phyloP scores from a whole-genome alignment of 1,284 basidiomycete genomes.

The Pyrrhoderma lamaoense region DNA sequence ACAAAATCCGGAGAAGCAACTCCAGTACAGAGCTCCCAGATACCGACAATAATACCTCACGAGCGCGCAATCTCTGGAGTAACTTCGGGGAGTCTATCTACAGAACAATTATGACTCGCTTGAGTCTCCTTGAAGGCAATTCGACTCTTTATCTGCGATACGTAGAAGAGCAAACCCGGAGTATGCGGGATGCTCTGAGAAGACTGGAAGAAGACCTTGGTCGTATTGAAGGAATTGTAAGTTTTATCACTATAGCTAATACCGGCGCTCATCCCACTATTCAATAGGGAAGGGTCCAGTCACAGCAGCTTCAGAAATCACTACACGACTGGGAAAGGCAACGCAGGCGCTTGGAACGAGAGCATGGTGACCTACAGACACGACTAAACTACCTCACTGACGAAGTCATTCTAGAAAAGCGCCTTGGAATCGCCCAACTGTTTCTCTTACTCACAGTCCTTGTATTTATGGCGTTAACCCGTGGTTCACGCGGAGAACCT shows the following conservation, averaged over 20 bases:
- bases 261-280: neutral
- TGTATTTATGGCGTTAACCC: slow-evolving; percentile 77
- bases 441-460: slow-evolving; percentile 72
- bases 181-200: slow-evolving; percentile 69
- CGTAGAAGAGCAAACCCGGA: slow-evolving; percentile 83
- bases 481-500: slow-evolving; percentile 56
- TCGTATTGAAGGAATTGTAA: slow-evolving; percentile 65
- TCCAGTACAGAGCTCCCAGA: slow-evolving; percentile 15
- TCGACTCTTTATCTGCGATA: slow-evolving; percentile 84
- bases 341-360: slow-evolving; percentile 56
- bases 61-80: slow-evolving; percentile 20
- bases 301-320: slow-evolving; percentile 56
- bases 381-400: slow-evolving; percentile 66
- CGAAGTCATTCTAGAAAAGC: slow-evolving; percentile 79
- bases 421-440: slow-evolving; percentile 77
- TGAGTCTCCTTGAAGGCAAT: slow-evolving; percentile 81
- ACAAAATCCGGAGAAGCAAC: neutral
- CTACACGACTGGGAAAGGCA: slow-evolving; percentile 68
- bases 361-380: slow-evolving; percentile 57
- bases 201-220: slow-evolving; percentile 81
- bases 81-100: slow-evolving; percentile 88
- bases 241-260: slow-evolving; percentile 24
- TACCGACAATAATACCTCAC: slow-evolving; percentile 23
- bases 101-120: slow-evolving; percentile 90
- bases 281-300: slow-evolving; percentile 56